Evolutionary conservation across 257 asterid species (phyloP), one percentile per base, ranked within the genome.

Genomic region (Fraxinus americana): DNA sequence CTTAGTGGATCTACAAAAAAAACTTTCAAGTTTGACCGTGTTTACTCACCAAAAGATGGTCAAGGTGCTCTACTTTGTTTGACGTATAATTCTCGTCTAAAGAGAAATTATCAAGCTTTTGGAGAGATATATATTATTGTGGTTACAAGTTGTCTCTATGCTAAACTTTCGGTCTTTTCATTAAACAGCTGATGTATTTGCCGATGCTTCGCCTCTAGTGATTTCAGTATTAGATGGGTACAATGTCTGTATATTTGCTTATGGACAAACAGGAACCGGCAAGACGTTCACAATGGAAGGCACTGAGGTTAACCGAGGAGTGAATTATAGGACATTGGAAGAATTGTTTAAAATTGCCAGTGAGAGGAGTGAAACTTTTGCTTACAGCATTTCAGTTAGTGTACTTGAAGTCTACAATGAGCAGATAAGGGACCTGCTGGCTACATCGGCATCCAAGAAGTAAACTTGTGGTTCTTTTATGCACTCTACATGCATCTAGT

Each of bases 241-340:
- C 89, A 93, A 96, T 71, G 98, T 96, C 21, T 96, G 99, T 73
- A 93, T 96, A 77, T 96, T 96, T 86, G 99, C 99, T 43, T 96
- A 93, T 73, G 99, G 99, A 29, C 99, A 96, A 84, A 93, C 99
- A 1, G 99, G 99, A 81, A 96, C 99, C 5, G 99, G 99, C 67
- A 96, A 96, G 79, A 93, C 99, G 54, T 96, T 93, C 87, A 96
- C 99, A 71, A 96, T 96, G 99, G 99, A 96, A 87, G 99, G 99
- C 27, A 92, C 93, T 19, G 88, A 88, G 79, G 87, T 71, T 61
- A 88, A 91, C 70, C 87, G 99, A 45, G 99, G 99, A 78, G 99
- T 96, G 84, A 96, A 96, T 80, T 96, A 93, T 77, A 84, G 98
- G 81, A 96, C 99, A 13, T 83, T 96, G 9, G 94, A 96, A 85